phyloP scores from a whole-genome alignment of 352 stramenopile species.

The Globisporangium mamillatum region DNA sequence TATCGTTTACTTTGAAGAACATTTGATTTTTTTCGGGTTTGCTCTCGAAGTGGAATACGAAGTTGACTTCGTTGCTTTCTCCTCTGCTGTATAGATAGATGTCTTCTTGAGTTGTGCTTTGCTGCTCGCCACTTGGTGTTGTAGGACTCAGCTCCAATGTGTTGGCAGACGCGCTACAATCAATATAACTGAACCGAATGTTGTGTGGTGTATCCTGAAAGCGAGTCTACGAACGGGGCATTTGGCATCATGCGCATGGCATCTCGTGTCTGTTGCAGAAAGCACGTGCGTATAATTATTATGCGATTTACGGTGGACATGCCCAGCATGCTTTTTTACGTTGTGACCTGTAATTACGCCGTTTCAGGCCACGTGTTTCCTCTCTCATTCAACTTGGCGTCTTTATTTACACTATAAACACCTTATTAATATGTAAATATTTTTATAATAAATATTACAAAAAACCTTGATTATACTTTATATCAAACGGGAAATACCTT shows the following conservation, averaged over 20 bases:
- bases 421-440: neutral
- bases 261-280: too few relatives aligned
- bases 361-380: neutral
- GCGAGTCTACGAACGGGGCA: neutral
- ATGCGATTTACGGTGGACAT: neutral
- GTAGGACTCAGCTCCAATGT: too few relatives aligned
- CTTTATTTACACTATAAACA: neutral
- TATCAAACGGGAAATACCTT: neutral
- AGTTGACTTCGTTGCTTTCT: too few relatives aligned
- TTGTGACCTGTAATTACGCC: neutral
- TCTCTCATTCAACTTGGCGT: neutral
- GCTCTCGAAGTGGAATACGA: too few relatives aligned
- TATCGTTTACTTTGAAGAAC: too few relatives aligned
- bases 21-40: too few relatives aligned
- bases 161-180: too few relatives aligned
- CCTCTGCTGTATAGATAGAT: too few relatives aligned
- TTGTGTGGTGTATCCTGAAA: neutral
- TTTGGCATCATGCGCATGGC: neutral
- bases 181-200: neutral
- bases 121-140: too few relatives aligned
- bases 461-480: too few relatives aligned
- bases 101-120: too few relatives aligned
- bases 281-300: neutral
- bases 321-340: neutral
- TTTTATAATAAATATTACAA: neutral